Evolutionary conservation across 2,329 filamentous ascomycete genomes (phyloP).

Genomic region (Chaetomium sp.): DNA sequence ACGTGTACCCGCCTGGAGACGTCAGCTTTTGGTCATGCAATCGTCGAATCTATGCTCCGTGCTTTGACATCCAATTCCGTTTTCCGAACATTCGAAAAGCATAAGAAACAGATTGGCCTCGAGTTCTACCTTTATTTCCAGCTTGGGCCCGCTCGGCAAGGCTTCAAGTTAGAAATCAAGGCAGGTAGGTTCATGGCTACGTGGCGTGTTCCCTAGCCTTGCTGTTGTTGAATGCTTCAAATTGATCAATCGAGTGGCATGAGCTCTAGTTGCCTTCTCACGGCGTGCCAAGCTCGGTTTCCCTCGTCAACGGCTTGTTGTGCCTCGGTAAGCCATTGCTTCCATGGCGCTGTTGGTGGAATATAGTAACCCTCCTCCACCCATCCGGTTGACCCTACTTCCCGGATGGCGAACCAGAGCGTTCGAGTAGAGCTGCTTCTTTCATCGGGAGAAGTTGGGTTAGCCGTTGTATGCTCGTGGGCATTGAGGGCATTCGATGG

Average conservation of each 20-base stretch:
- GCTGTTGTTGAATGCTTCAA: too few relatives aligned
- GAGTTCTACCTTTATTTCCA: too few relatives aligned
- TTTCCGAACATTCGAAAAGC: too few relatives aligned
- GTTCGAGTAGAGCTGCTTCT: neutral
- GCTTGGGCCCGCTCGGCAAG: too few relatives aligned
- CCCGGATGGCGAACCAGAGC: neutral
- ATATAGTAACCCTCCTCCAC: neutral
- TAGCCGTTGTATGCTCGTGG: neutral
- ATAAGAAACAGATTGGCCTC: too few relatives aligned
- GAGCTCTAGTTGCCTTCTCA: neutral
- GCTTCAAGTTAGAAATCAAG: too few relatives aligned
- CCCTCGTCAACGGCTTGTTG: neutral
- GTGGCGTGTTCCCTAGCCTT: too few relatives aligned
- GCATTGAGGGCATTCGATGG: neutral
- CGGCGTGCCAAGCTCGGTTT: neutral
- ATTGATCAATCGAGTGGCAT: neutral
- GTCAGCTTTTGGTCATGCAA: too few relatives aligned
- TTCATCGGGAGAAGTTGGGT: neutral
- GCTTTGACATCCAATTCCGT: too few relatives aligned
- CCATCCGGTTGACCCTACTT: neutral
- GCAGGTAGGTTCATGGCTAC: too few relatives aligned
- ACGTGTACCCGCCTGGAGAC: too few relatives aligned
- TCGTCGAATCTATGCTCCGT: too few relatives aligned
- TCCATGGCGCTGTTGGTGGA: neutral
- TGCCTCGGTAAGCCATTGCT: neutral